These are phyloP conservation scores for Colletotrichum gloeosporioides DNA, from an alignment of 2,329 filamentous ascomycete species.

Conservation along the genomic window DNA sequence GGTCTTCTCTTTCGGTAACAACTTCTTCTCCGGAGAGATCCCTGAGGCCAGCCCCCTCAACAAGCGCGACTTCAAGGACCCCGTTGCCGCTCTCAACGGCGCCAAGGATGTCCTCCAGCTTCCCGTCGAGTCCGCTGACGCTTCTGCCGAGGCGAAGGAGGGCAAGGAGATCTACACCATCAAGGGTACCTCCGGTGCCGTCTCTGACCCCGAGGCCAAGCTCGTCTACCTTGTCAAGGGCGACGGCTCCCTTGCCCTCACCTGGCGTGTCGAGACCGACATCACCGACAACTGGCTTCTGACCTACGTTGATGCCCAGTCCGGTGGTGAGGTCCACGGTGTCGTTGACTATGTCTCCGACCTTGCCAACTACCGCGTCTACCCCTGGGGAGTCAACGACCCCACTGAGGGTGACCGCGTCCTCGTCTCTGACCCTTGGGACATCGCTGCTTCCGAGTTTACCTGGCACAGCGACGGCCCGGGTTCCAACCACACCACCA, in stretches of 20 bases:
- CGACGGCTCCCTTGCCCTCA: conserved; percentile 47
- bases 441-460: conserved; percentile 46
- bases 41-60: conserved; percentile 40
- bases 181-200: conserved; percentile 48
- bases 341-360: conserved; percentile 56
- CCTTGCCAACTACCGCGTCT: conserved; percentile 56
- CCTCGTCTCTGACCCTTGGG: conserved; percentile 48
- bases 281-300: conserved; percentile 57
- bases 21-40: conserved; percentile 46
- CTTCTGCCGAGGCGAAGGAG: conserved; percentile 30
- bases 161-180: conserved; percentile 38
- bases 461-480: conserved; percentile 53
- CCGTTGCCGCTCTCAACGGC: conserved; percentile 48
- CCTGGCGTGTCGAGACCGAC: conserved; percentile 61
- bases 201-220: conserved; percentile 53
- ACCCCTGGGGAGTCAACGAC: conserved; percentile 57
- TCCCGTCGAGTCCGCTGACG: conserved; percentile 30
- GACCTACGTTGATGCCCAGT: conserved; percentile 54
- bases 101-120: conserved; percentile 39
- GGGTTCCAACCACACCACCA: conserved; percentile 49
- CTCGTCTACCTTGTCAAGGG: conserved; percentile 55
- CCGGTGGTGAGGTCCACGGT: conserved; percentile 46
- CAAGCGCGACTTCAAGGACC: conserved; percentile 47
- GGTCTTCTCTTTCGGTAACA: conserved; percentile 59
- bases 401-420: conserved; percentile 48